These are phyloP conservation scores for Lactarius sp. DNA, from an alignment of 768 basidiomycete species.

Conservation along the genomic window DNA sequence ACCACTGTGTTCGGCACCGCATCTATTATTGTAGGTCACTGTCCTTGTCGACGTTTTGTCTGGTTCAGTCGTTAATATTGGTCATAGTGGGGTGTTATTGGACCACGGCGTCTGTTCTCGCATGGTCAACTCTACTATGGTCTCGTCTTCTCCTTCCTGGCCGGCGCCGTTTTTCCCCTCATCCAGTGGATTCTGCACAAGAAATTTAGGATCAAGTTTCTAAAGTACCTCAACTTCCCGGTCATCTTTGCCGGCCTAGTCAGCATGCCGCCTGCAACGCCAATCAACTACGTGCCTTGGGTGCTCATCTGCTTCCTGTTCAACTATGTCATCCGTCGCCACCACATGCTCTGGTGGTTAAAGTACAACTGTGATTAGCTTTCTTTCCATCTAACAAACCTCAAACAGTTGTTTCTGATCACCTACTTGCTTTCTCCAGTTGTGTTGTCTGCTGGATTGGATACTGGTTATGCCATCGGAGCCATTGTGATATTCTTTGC, in stretches of 20 bases:
- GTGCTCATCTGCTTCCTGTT: constrained; percentile 36
- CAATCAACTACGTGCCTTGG: constrained; percentile 40
- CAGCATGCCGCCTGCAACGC: constrained; percentile 39
- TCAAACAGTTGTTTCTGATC: too few species aligned
- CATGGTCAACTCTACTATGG: constrained; percentile 21
- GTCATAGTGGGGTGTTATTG: constrained; percentile 57
- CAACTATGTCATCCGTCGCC: constrained; percentile 37
- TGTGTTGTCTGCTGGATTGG: too few species aligned
- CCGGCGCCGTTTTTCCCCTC: constrained; percentile 60
- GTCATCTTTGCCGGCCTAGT: constrained; percentile 39
- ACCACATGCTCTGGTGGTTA: constrained; percentile 38
- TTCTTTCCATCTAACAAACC: not conserved
- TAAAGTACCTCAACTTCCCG: constrained; percentile 58
- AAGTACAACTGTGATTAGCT: constrained; percentile 35
- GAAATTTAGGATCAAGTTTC: constrained; percentile 25
- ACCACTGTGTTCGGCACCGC: constrained; percentile 77
- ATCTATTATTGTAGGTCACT: constrained; percentile 52
- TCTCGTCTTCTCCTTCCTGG: constrained; percentile 67
- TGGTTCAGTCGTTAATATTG: not conserved
- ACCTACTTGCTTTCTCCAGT: too few species aligned
- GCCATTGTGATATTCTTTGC: too few species aligned
- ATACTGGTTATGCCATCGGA: too few species aligned
- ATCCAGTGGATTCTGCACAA: constrained; percentile 45
- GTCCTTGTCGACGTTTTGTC: not conserved
- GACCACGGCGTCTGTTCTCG: constrained; percentile 44